phyloP scores from a whole-genome alignment of 2,329 filamentous ascomycete genomes.

The Claviceps monticola region DNA sequence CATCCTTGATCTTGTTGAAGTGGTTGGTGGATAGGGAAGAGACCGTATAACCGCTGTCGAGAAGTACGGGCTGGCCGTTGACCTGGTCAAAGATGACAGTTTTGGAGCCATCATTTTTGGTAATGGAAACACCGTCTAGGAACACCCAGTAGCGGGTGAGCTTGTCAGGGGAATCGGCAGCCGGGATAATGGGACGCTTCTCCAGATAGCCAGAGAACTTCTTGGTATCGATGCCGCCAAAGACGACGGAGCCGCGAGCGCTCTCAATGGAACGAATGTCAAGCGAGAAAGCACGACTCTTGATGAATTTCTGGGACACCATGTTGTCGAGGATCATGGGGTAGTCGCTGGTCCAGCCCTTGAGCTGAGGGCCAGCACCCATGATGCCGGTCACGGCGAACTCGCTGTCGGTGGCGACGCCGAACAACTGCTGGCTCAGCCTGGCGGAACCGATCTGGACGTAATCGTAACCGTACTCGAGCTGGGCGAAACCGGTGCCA shows the following conservation, averaged over 20 bases:
- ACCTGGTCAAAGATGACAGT: constrained; percentile 29
- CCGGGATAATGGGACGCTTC: constrained; percentile 40
- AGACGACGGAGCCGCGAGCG: constrained; percentile 26
- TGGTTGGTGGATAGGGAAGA: constrained; percentile 49
- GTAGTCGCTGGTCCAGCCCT: constrained; percentile 21
- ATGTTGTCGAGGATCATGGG: constrained; percentile 23
- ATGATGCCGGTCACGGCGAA: constrained; percentile 19
- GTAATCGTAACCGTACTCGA: constrained; percentile 21
- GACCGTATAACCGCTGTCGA: constrained; percentile 55
- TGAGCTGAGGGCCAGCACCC: constrained; percentile 20
- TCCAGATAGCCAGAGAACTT: constrained; percentile 41
- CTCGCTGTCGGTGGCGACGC: constrained; percentile 20
- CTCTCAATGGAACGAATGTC: constrained; percentile 20
- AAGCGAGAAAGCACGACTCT: constrained; percentile 23
- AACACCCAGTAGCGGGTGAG: constrained; percentile 28
- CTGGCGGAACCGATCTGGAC: constrained; percentile 18
- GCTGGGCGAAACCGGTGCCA: constrained; percentile 18
- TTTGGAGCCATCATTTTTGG: constrained; percentile 20
- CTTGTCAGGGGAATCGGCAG: constrained; percentile 20
- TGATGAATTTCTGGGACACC: constrained; percentile 19
- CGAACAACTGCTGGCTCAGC: constrained; percentile 22
- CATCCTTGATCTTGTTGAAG: constrained; percentile 28
- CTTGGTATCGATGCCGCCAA: constrained; percentile 42
- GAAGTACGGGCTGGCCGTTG: constrained; percentile 32
- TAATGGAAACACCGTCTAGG: constrained; percentile 23